Percentiles rank a stretch among this genome's conserved stretches.
Evolutionary conservation across 805 yeast species (phyloP).

Genomic region (Yueomyces sinensis): DNA sequence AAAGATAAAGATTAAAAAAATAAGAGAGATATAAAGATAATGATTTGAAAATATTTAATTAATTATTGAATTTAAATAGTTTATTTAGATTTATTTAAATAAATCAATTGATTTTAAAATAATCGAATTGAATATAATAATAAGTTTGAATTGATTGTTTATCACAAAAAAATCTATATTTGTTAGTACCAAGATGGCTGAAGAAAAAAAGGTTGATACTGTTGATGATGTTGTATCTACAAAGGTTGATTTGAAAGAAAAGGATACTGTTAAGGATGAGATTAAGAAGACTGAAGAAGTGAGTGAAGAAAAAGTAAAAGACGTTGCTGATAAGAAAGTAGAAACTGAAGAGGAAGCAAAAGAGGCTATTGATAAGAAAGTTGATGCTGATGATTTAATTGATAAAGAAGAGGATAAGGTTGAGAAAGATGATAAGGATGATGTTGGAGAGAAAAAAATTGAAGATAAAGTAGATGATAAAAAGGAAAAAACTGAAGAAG

Average conservation of each 20-base stretch:
- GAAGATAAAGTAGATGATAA: neutral
- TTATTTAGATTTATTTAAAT: too few relatives aligned
- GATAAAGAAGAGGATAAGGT: too few relatives aligned
- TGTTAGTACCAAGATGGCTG: too few relatives aligned
- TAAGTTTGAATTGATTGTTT: too few relatives aligned
- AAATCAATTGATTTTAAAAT: too few relatives aligned
- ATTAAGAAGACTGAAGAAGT: neutral
- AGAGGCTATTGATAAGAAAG: slow-evolving; percentile 3
- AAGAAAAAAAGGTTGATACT: neutral
- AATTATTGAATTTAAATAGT: too few relatives aligned
- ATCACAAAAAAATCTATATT: too few relatives aligned
- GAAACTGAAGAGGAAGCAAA: slow-evolving; percentile 9
- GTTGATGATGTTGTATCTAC: slow-evolving; percentile 1
- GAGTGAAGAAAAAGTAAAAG: slow-evolving; percentile 1
- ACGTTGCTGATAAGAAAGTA: slow-evolving; percentile 8
- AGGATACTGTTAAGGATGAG: neutral
- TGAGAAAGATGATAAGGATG: neutral
- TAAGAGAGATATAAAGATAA: too few relatives aligned
- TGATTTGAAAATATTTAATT: too few relatives aligned
- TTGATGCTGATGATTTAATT: slow-evolving; percentile 1
- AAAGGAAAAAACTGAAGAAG: neutral
- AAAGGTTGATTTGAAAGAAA: too few relatives aligned
- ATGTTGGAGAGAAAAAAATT: neutral
- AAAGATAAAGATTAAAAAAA: too few relatives aligned
- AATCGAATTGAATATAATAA: too few relatives aligned